Evolutionary conservation across 805 yeast genomes (phyloP).

Genomic region (Saccharomycopsis fibuligera): DNA sequence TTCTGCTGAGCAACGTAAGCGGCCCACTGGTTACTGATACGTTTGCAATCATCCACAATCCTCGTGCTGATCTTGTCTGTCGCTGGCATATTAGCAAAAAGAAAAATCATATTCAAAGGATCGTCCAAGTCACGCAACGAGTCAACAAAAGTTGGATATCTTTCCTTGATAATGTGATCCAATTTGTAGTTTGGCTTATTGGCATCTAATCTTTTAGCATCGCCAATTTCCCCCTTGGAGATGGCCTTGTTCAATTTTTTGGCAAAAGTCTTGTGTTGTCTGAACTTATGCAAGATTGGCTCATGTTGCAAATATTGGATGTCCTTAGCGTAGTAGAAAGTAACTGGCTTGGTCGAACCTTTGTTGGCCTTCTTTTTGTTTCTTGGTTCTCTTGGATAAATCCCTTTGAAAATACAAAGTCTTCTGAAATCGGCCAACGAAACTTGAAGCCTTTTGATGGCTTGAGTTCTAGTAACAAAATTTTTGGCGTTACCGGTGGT

Average conservation of each 20-base stretch:
- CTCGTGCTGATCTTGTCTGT: slow-evolving; percentile 73
- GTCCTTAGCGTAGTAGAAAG: slow-evolving; percentile 90
- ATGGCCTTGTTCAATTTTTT: slow-evolving; percentile 83
- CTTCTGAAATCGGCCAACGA: slow-evolving; percentile 95
- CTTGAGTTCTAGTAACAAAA: slow-evolving; percentile 91
- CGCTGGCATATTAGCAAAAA: slow-evolving; percentile 93
- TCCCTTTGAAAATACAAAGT: slow-evolving; percentile 95
- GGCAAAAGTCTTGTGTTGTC: slow-evolving; percentile 93
- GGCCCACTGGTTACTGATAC: slow-evolving; percentile 88
- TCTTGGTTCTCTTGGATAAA: slow-evolving; percentile 94
- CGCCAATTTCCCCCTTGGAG: slow-evolving; percentile 85
- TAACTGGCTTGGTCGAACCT: slow-evolving; percentile 94
- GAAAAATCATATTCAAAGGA: slow-evolving; percentile 88
- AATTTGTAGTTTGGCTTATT: slow-evolving; percentile 75
- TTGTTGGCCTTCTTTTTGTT: slow-evolving; percentile 95
- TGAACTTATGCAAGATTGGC: slow-evolving; percentile 82
- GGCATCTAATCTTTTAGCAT: slow-evolving; percentile 79
- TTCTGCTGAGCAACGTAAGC: slow-evolving; percentile 87
- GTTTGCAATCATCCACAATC: slow-evolving; percentile 82
- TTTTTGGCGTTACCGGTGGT: slow-evolving; percentile 85
- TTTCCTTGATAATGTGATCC: slow-evolving; percentile 87
- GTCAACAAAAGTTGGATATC: slow-evolving; percentile 91
- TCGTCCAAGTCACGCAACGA: slow-evolving; percentile 93
- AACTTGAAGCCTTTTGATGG: slow-evolving; percentile 84
- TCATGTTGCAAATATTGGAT: slow-evolving; percentile 93